Percentiles rank a stretch among this genome's conserved stretches.
These are phyloP conservation scores for Puccinia horiana DNA, from an alignment of 1,284 basidiomycete species.

Conservation along the genomic window DNA sequence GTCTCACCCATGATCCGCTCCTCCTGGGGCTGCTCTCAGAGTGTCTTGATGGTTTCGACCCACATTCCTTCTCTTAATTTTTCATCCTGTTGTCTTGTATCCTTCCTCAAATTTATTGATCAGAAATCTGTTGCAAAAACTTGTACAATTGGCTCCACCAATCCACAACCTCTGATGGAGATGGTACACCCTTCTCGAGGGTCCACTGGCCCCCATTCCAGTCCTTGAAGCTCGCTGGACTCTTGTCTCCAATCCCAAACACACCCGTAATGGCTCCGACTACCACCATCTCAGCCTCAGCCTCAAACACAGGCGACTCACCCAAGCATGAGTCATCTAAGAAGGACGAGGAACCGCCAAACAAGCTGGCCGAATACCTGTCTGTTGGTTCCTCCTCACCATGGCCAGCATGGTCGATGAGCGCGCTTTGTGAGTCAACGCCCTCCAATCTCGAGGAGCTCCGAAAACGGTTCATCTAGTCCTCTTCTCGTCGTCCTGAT, in stretches of 20 bases:
- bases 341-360: background rate
- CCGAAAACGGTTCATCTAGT: background rate
- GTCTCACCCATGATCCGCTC: slow-evolving; percentile 18
- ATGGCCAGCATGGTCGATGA: slow-evolving; percentile 48
- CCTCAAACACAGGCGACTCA: background rate
- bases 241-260: background rate
- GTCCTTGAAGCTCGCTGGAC: background rate
- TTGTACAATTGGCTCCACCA: no score
- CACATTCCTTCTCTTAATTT: background rate
- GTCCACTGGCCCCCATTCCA: no score
- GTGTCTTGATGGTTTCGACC: slow-evolving; percentile 12
- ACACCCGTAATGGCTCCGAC: background rate
- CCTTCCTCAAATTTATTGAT: no score
- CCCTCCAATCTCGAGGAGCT: background rate
- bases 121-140: no score
- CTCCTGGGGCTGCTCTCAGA: slow-evolving; percentile 22
- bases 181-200: no score
- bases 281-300: background rate
- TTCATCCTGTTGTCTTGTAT: background rate
- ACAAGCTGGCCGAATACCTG: slow-evolving; percentile 19
- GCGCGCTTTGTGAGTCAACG: slow-evolving; percentile 25
- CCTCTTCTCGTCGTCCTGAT: background rate
- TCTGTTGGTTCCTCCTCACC: slow-evolving; percentile 41
- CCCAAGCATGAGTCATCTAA: background rate
- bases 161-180: no score